Evolutionary conservation across 2,329 filamentous ascomycete genomes (phyloP).

Genomic region (Chaetomium sp.): DNA sequence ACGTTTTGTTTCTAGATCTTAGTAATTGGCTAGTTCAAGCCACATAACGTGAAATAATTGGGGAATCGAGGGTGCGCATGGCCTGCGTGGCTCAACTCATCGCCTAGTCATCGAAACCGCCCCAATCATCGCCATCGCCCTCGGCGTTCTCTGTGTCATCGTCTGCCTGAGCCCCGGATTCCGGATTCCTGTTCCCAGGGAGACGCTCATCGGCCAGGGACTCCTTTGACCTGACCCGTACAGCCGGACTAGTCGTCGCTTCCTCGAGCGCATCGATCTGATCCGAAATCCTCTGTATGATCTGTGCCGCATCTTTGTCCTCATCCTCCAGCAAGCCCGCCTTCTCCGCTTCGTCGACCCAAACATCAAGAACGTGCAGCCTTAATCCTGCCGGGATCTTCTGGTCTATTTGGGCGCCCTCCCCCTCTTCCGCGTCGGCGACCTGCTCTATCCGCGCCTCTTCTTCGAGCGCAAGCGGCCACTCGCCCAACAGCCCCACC

Average conservation of each 20-base stretch:
- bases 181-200: constrained; percentile 56
- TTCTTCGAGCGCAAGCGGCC: constrained; percentile 44
- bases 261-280: constrained; percentile 59
- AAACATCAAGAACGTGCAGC: constrained; percentile 87
- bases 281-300: constrained; percentile 56
- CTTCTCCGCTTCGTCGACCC: constrained; percentile 84
- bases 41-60: background rate
- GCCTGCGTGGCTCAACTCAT: background rate
- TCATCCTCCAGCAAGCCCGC: constrained; percentile 55
- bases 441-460: constrained; percentile 37
- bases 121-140: constrained; percentile 30
- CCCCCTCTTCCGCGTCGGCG: constrained; percentile 35
- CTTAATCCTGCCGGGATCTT: constrained; percentile 77
- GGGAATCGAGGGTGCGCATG: background rate
- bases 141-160: constrained; percentile 12
- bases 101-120: constrained; percentile 33
- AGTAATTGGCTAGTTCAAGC: background rate
- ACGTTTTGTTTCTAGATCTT: background rate
- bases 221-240: constrained; percentile 70
- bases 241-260: constrained; percentile 67
- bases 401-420: constrained; percentile 38
- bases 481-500: constrained; percentile 50
- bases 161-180: constrained; percentile 38
- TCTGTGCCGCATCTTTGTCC: constrained; percentile 44
- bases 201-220: constrained; percentile 74